Evolutionary conservation across 495 filamentous ascomycete species (phyloP), one percentile per base, ranked within the genome.

Genomic region (Stereocaulon alpinum): DNA sequence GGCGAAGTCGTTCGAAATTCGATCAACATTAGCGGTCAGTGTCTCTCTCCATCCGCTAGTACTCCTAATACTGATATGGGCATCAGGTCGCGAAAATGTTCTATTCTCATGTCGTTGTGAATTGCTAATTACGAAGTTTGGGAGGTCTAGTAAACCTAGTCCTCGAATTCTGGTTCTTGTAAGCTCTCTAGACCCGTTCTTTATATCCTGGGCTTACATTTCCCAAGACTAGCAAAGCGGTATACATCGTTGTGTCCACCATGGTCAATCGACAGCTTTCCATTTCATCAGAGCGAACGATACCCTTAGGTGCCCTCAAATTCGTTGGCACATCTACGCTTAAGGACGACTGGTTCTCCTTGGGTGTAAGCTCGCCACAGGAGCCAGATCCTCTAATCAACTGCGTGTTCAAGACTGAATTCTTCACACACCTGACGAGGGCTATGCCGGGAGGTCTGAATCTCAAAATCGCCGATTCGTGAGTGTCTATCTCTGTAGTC

Each of bases 391-490:
- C 92, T 7, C 77, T 99, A 40, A 70, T 97, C 47, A 93, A 83
- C 71, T 99, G 94, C 68, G 74, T 95, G 32, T 85, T 99, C 70
- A 99, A 99, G 76, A 97, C 92, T 0, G 94, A 99, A 66, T 86
- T 99, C 65, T 93, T 96, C 68, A 95, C 91, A 9, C 91, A 96
- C 51, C 81, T 98, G 65, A 81, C 81, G 68, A 80, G 76, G 44
- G 82, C 77, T 41, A 83, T 89, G 70, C 88, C 86, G 0, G 91
- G 86, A 12, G 82, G 86, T 10, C 76, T 93, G 66, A 87, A 87
- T 67, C 69, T 98, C 58, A 89, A 87, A 75, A 88, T 98, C 59
- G 82, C 75, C 17, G 84, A 91, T 34, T 79, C 79, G 73, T 79
- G 69, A 72, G 75, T 71, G 12, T 12, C 7, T 9, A 9, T 12